Base-by-base conservation (phyloP, 305 asterid genomes). In the Fraxinus baroniana region DNA sequence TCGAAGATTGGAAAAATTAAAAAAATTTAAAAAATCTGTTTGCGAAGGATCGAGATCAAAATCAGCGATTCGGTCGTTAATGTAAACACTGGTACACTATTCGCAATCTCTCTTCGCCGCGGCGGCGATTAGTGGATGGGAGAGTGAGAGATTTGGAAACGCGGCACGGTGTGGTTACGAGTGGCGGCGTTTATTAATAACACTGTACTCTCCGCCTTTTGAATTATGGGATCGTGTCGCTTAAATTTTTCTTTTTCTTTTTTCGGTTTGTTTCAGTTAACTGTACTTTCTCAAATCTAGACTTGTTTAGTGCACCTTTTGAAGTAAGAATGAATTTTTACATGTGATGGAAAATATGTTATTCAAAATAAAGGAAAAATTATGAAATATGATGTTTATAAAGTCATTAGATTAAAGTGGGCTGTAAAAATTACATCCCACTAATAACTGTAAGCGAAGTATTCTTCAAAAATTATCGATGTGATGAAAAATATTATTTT, bases 181-280 rank as follows among this genome's bases (percentile, higher is more conserved):
- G 52, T n/a, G 87, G 28, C 81, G 84, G 87, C 85, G 83, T 52
- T 78, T 20, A 68, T 33, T 77, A 60, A 80, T 20, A 68, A 68
- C 12, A 55, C 76, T 64, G 82, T 46, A 32, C 13, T 57, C 80
- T 76, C 84, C 87, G 83, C 86, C 78, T 82, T 82, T 88, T 30
- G 2, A 28, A 15, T 68, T 18, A 4, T 26, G 13, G 75, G 39
- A 30, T 70, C 30, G 41, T 70, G 75, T 70, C 41, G 41, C 57
- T 46, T 46, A 46, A 46, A 7, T 6, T 36, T 36, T 36, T 7
- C 1, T 37, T 44, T 12, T 44, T 44, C 13, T 0, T 10, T 2
- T 39, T 37, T 8, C 46, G 8, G n/a, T 12, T 44, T 44, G n/a
- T 46, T 46, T 13, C 55, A 46, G 55, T 46, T 13, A 44, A 12